Conservation (phyloP, 2,329 filamentous ascomycete genomes). For the Claviceps purpurea region DNA sequence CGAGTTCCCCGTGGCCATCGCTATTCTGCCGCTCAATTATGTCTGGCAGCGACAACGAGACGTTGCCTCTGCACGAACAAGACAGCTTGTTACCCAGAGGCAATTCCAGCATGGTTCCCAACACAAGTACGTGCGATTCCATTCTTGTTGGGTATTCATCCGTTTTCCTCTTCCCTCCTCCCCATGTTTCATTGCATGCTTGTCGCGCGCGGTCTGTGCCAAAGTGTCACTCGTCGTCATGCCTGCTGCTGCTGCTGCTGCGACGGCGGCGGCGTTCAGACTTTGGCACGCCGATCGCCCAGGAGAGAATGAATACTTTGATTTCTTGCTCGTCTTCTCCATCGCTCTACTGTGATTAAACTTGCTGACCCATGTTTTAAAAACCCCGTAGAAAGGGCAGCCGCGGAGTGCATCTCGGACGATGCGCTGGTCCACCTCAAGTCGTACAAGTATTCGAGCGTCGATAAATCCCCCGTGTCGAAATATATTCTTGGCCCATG, state of each 20-base stretch:
- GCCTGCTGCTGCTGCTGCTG: background rate
- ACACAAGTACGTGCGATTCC: conserved; percentile 17
- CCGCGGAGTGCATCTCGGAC: conserved; percentile 67
- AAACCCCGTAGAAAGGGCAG: conserved; percentile 29
- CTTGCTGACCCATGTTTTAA: conserved; percentile 2
- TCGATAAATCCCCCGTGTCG: conserved; percentile 90
- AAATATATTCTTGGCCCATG: conserved; percentile 91
- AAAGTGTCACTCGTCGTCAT: background rate
- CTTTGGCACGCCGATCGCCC: too few relatives aligned
- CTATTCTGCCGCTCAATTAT: conserved; percentile 12
- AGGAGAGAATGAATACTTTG: too few relatives aligned
- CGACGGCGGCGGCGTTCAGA: too few relatives aligned
- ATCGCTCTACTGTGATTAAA: background rate
- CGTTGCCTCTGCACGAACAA: conserved; percentile 19
- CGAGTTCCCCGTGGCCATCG: conserved; percentile 5
- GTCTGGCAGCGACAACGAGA: conserved; percentile 18
- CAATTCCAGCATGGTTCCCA: conserved; percentile 20
- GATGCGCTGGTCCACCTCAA: conserved; percentile 85
- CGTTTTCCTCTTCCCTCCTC: background rate
- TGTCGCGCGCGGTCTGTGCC: background rate
- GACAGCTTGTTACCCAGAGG: conserved; percentile 12
- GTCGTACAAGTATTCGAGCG: conserved; percentile 92
- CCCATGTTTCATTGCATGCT: background rate
- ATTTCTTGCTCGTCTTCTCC: too few relatives aligned
- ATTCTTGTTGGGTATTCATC: background rate